These are phyloP conservation scores for Mycena vitilis DNA, from an alignment of 768 basidiomycete genomes.

Conservation along the genomic window DNA sequence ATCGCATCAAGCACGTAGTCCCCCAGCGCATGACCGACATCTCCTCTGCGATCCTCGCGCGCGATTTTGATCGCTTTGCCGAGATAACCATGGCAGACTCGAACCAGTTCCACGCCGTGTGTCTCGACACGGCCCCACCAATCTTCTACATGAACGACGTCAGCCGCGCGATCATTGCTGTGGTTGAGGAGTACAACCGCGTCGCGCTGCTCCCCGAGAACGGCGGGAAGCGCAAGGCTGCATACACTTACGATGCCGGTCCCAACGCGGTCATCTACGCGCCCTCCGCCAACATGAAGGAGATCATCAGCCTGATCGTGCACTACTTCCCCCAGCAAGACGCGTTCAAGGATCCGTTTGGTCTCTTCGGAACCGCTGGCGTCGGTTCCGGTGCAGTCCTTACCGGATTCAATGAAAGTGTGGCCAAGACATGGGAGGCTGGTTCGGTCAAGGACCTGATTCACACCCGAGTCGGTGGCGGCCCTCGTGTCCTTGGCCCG, in stretches of 20 bases:
- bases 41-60: constrained; percentile 77
- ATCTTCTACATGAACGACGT: constrained; percentile 99
- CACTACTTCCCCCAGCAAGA: constrained; percentile 90
- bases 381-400: constrained; percentile 63
- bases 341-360: constrained; percentile 81
- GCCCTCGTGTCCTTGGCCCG: constrained; percentile 75
- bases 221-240: constrained; percentile 77
- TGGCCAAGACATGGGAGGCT: constrained; percentile 76
- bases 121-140: constrained; percentile 95
- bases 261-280: constrained; percentile 99
- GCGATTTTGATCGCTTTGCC: constrained; percentile 92
- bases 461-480: constrained; percentile 93
- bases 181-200: constrained; percentile 95
- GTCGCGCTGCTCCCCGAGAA: constrained; percentile 61
- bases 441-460: constrained; percentile 92
- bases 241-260: constrained; percentile 99
- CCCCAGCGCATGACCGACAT: constrained; percentile 89
- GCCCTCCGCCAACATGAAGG: constrained; percentile 76
- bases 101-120: constrained; percentile 98
- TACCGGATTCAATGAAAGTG: constrained; percentile 81
- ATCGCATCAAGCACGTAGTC: constrained; percentile 89
- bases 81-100: constrained; percentile 96
- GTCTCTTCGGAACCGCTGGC: constrained; percentile 60
- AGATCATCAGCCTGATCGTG: constrained; percentile 81
- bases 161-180: constrained; percentile 88